These are phyloP conservation scores for Phytophthora citricola DNA, from an alignment of 352 stramenopile genomes.

Conservation along the genomic window DNA sequence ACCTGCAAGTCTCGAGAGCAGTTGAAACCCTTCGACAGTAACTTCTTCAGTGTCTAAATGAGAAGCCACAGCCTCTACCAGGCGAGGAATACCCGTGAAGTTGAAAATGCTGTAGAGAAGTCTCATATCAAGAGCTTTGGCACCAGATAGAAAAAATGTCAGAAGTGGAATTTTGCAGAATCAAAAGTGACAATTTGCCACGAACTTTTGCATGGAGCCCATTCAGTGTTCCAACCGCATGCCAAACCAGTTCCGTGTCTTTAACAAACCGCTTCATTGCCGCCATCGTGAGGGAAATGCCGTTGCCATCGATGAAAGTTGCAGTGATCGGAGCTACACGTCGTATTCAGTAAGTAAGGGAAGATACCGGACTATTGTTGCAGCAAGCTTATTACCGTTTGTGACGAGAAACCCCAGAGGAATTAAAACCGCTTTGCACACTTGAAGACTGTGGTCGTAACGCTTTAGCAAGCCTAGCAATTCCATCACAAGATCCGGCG, in stretches of 20 bases:
- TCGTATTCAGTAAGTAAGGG: background rate
- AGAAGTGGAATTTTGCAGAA: background rate
- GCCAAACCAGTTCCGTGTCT: conserved; percentile 79
- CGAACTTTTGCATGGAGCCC: conserved; percentile 60
- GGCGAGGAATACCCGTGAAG: conserved; percentile 60
- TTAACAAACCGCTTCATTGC: conserved; percentile 57
- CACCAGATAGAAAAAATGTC: background rate
- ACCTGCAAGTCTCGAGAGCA: conserved; percentile 59
- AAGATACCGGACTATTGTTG: background rate
- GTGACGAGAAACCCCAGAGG: conserved; percentile 76
- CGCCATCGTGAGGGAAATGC: conserved; percentile 59
- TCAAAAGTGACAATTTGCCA: background rate
- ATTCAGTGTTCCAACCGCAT: conserved; percentile 76
- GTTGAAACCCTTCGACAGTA: conserved; percentile 74
- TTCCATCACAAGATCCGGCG: conserved; percentile 55
- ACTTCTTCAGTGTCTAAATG: conserved; percentile 83
- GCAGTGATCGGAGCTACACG: conserved; percentile 52
- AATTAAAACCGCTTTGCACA: conserved; percentile 58
- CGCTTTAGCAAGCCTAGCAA: conserved; percentile 64
- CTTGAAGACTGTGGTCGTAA: conserved; percentile 55
- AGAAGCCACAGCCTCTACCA: conserved; percentile 70
- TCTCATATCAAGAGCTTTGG: conserved; percentile 50
- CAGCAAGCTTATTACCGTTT: conserved; percentile 48
- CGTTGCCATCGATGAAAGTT: conserved; percentile 72
- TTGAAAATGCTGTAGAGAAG: conserved; percentile 57